Evolutionary conservation across 139 green algal genomes (phyloP).

Genomic region (Edaphochlamys debaryana): DNA sequence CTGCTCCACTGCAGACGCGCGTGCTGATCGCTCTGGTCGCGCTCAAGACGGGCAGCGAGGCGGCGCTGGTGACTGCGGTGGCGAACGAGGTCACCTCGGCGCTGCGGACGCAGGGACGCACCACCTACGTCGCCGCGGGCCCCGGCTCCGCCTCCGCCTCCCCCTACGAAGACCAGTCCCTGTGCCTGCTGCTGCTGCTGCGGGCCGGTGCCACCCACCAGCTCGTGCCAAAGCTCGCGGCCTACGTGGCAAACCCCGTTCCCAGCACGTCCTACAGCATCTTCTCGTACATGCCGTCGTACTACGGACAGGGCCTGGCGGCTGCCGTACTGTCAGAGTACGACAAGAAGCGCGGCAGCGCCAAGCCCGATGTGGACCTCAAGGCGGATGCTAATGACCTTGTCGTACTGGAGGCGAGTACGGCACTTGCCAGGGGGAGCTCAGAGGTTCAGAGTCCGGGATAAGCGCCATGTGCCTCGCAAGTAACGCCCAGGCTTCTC

Average conservation of each 20-base stretch:
- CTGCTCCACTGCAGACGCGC: constrained; percentile 15
- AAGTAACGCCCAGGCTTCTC: neutral
- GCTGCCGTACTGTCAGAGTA: constrained; percentile 52
- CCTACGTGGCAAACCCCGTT: constrained; percentile 38
- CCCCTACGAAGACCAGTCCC: constrained; percentile 11
- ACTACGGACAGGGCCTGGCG: constrained; percentile 1
- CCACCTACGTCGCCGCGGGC: constrained; percentile 57
- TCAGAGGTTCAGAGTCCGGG: neutral
- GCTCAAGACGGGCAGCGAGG: neutral
- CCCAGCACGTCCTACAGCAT: neutral
- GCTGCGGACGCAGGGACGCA: constrained; percentile 55
- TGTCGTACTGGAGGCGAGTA: constrained; percentile 18
- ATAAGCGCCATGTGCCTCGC: too few relatives aligned
- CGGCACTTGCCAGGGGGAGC: neutral
- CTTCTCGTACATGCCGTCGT: neutral
- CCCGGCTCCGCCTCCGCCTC: neutral
- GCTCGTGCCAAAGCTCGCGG: constrained; percentile 42
- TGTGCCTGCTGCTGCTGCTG: constrained; percentile 46
- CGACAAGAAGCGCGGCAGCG: constrained; percentile 45
- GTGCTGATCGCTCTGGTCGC: constrained; percentile 4
- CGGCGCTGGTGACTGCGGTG: neutral
- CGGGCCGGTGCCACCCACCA: constrained; percentile 3
- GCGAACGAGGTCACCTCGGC: constrained; percentile 15
- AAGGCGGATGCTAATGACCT: constrained; percentile 11
- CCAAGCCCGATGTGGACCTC: constrained; percentile 31